A percentile compares a stretch with the other conserved stretches of the same genome.
These are phyloP conservation scores for Cymbidium sinense DNA, from an alignment of 106 monocot genomes.

Conservation along the genomic window DNA sequence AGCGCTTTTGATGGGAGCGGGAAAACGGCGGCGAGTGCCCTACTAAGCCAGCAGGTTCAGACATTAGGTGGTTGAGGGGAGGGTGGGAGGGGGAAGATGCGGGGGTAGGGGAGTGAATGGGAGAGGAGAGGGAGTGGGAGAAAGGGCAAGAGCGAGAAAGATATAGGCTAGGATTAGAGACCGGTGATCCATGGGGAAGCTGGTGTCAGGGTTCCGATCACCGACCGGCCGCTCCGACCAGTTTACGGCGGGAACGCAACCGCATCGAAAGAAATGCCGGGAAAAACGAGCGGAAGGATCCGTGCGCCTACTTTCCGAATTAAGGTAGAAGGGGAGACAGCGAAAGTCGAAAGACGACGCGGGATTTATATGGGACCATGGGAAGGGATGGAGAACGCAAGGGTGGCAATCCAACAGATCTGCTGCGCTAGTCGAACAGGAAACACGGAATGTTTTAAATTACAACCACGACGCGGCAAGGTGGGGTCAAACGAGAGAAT, in stretches of 20 bases:
- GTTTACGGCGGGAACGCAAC: conserved; percentile 1
- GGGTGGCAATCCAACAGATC: background rate
- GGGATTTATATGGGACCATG: background rate
- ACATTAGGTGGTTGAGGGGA: no score
- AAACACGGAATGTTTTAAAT: background rate
- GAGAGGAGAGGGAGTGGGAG: background rate
- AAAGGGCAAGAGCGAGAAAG: background rate
- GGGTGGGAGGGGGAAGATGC: background rate
- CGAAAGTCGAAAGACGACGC: background rate
- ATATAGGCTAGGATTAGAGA: background rate
- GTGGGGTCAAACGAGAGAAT: no score
- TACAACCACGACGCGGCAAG: no score
- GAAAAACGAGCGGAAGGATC: background rate
- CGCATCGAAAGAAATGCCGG: background rate
- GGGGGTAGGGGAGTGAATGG: conserved; percentile 1
- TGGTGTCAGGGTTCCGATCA: background rate
- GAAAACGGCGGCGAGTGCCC: background rate
- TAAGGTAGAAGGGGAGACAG: background rate
- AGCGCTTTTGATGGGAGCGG: background rate
- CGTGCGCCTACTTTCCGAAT: background rate
- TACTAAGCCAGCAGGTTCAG: background rate
- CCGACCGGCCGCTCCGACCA: background rate
- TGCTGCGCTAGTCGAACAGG: background rate
- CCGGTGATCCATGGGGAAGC: conserved; percentile 1
- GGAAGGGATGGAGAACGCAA: background rate